Evolutionary conservation across 1,284 basidiomycete genomes (phyloP), one percentile per base, ranked within the genome.

Genomic region (Boletus hoseneyae): DNA sequence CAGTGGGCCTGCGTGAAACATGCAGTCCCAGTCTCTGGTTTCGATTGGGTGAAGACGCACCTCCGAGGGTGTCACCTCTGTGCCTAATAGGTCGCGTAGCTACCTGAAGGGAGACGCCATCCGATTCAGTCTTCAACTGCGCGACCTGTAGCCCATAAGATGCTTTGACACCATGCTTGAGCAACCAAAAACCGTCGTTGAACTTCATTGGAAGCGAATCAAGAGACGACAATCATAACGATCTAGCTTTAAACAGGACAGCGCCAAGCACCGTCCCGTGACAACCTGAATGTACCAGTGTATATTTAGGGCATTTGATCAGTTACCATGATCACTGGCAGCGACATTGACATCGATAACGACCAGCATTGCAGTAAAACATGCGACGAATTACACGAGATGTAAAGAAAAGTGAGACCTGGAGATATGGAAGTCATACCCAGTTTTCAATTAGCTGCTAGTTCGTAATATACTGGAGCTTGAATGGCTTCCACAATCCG

Each of bases 21-120:
- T 27, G 36, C 34, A 27, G 12, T 42, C 30, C 33, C 4, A 6
- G 12, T 21, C 7, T 50, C 42, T 50, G 33, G 25, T 29, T 35
- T 46, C 7, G 21, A 30, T 12, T 36, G 44, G 27, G 45, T 50
- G 30, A 46, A 16, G 12, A 60, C 72, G 21, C 48, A 79, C 82
- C 82, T 54, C 79, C 82, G 16, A 87, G 70, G 0, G 85, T 86
- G 60, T 87, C 85, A 23, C 85, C 85, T 46, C 85, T 74, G 63
- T 83, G 79, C 45, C 78, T 74, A 55, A 87, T 81, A 16, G 81
- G 81, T 42, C 78, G 77, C 7, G 83, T 83, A 7, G 87, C 71
- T 30, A 87, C 83, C 47, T 81, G 76, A 8, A 85, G 70, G 57
- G 80, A 73, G 56, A 82, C 76, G 1, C 76, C 78, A 40, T 73